Evolutionary conservation across 164 flowering plant species (phyloP), one percentile per base, ranked within the genome.

Genomic region (Magnolia officinalis): DNA sequence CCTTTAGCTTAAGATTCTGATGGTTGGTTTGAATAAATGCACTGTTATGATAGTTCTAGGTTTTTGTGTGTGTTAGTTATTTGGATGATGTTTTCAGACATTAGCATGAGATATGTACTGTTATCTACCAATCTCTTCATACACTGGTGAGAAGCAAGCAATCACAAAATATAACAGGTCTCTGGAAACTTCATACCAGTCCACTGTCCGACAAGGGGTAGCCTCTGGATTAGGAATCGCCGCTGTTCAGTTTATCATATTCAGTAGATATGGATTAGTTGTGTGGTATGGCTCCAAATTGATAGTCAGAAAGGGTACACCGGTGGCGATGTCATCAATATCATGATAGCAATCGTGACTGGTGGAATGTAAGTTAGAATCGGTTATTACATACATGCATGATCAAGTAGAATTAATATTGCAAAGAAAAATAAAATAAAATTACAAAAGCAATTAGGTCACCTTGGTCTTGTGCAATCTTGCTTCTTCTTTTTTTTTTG

Each of bases 221-320:
- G 87, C 82, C 23, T 50, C 91, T 11, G 98, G 97, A n/a, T 11
- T 85, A 14, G 98, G 98, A n/a, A 71, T 88, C 64, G 98, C 97
- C 13, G 9, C 83, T 2, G 63, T 87, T 50, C 71, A 88, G 81
- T 66, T 83, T 0, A 72, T 89, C 63, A 8, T 88, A 0, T 91
- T 84, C 73, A 73, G 86, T 67, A 84, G 85, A 63, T 92, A 91
- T 78, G 87, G 84, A 4, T 80, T 94, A 80, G 93, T 93, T 31
- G 45, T 92, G 18, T 94, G 93, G 93, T 91, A 73, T 83, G 98
- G 97, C 8, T 86, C 84, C 37, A 91, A 78, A 82, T 70, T 92
- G 90, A 86, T 94, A 21, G 64, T 89, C 76, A 86, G 0, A 87
- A 87, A 75, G 90, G 90, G 4, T 94, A 94, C 70, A 76, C 80